Evolutionary conservation across 257 asterid species (phyloP).

Genomic region (Penstemon davidsonii): DNA sequence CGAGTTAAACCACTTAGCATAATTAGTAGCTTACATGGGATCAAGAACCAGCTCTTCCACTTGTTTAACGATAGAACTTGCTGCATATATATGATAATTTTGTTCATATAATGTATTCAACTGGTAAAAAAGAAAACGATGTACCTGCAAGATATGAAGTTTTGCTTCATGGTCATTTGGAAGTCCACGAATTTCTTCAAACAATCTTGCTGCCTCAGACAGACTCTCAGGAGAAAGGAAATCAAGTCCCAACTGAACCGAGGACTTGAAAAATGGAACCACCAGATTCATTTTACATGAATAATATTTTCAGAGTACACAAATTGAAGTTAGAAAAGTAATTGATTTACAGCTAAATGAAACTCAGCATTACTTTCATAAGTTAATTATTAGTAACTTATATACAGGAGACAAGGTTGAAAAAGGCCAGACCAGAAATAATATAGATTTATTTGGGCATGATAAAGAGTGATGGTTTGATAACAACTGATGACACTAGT

Average conservation of each 20-base stretch:
- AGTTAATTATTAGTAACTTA: too few species aligned
- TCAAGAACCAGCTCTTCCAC: constrained; percentile 94
- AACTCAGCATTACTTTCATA: too few species aligned
- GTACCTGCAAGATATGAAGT: constrained; percentile 84
- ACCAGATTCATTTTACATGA: constrained; percentile 12
- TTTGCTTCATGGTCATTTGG: constrained; percentile 82
- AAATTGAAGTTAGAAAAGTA: too few species aligned
- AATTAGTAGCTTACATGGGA: constrained; percentile 68
- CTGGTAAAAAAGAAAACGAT: constrained; percentile 1
- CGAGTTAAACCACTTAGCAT: too few species aligned
- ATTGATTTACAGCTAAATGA: neutral
- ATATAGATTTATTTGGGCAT: too few species aligned
- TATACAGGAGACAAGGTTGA: too few species aligned
- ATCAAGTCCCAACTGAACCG: constrained; percentile 91
- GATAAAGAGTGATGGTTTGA: too few species aligned
- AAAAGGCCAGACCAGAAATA: too few species aligned
- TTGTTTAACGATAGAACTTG: constrained; percentile 93
- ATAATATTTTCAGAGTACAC: neutral
- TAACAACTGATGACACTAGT: too few species aligned
- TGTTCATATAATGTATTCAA: neutral
- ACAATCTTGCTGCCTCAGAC: constrained; percentile 61
- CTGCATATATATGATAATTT: constrained; percentile 48
- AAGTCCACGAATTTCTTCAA: constrained; percentile 88
- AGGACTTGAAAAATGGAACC: constrained; percentile 54
- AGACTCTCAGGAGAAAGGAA: constrained; percentile 97